A percentile compares a stretch with the other conserved stretches of the same genome.
These are phyloP conservation scores for Cryptococcus jaspeensis DNA, from an alignment of 1,284 basidiomycete genomes.

Conservation along the genomic window DNA sequence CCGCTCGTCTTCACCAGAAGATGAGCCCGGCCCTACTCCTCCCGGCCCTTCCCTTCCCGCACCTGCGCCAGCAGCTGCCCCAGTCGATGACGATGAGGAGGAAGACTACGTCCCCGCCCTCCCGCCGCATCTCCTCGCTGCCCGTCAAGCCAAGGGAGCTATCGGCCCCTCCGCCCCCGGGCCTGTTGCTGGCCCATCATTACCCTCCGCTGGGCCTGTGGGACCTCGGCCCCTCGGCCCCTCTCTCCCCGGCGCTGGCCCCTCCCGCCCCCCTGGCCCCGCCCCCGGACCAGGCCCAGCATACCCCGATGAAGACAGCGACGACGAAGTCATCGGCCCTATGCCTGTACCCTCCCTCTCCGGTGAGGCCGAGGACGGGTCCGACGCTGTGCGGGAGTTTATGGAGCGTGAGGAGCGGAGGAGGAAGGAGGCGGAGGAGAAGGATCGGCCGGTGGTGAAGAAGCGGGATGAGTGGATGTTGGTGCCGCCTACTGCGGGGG, in stretches of 20 bases:
- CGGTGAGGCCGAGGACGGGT: conserved; percentile 52
- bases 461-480: conserved; percentile 95
- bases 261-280: conserved; percentile 4
- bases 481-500: conserved; percentile 75
- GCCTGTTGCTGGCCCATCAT: conserved; percentile 4
- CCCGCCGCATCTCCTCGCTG: conserved; percentile 40
- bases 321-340: conserved; percentile 35
- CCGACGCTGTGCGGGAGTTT: conserved; percentile 68
- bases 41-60: conserved; percentile 9
- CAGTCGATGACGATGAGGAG: conserved; percentile 58
- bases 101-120: conserved; percentile 69
- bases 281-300: conserved; percentile 10
- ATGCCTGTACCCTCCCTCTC: conserved; percentile 28
- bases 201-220: conserved; percentile 24
- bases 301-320: conserved; percentile 28
- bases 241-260: conserved; percentile 8
- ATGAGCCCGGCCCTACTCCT: conserved; percentile 15
- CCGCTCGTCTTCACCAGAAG: not conserved
- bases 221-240: conserved; percentile 24
- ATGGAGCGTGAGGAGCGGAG: conserved; percentile 64
- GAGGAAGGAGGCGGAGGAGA: conserved; percentile 62
- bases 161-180: conserved; percentile 4
- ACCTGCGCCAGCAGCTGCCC: conserved; percentile 8
- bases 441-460: conserved; percentile 66
- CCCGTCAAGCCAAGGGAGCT: conserved; percentile 17